Conservation (phyloP, 257 asterid species). For the Solanum gracilifrons region DNA sequence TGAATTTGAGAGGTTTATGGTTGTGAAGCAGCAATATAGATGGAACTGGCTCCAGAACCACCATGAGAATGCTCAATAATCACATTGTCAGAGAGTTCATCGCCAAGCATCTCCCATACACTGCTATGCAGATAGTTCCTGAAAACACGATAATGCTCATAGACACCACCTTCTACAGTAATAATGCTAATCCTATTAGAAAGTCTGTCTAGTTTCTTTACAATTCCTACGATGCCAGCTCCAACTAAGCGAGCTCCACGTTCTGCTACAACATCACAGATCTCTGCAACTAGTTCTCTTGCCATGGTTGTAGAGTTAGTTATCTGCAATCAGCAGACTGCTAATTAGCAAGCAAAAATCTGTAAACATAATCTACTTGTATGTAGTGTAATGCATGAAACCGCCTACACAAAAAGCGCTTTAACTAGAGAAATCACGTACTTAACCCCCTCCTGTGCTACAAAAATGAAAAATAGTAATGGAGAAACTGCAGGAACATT, state of each 20-base stretch:
- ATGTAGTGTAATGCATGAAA: not conserved
- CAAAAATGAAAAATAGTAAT: not conserved
- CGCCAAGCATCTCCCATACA: constrained; percentile 81
- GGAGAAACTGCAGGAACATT: not conserved
- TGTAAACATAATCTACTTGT: not conserved
- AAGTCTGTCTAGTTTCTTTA: constrained; percentile 52
- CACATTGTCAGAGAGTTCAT: constrained; percentile 51
- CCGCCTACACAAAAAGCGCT: not conserved
- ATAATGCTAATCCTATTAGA: constrained; percentile 44
- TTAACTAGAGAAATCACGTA: not conserved
- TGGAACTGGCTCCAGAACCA: constrained; percentile 69
- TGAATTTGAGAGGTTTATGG: constrained; percentile 20
- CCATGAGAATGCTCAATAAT: constrained; percentile 65
- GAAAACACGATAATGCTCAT: constrained; percentile 59
- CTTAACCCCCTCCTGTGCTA: not conserved
- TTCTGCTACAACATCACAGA: constrained; percentile 70
- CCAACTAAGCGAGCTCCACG: constrained; percentile 83
- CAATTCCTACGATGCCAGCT: constrained; percentile 62
- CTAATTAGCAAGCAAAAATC: not conserved
- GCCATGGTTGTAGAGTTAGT: constrained; percentile 32
- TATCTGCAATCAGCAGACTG: constrained; percentile 25
- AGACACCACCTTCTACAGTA: constrained; percentile 58
- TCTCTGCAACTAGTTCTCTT: constrained; percentile 54
- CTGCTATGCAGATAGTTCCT: constrained; percentile 70
- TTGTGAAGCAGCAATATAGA: constrained; percentile 64